These are phyloP conservation scores for Bombardia bombarda DNA, from an alignment of 495 filamentous ascomycete species.

Conservation along the genomic window DNA sequence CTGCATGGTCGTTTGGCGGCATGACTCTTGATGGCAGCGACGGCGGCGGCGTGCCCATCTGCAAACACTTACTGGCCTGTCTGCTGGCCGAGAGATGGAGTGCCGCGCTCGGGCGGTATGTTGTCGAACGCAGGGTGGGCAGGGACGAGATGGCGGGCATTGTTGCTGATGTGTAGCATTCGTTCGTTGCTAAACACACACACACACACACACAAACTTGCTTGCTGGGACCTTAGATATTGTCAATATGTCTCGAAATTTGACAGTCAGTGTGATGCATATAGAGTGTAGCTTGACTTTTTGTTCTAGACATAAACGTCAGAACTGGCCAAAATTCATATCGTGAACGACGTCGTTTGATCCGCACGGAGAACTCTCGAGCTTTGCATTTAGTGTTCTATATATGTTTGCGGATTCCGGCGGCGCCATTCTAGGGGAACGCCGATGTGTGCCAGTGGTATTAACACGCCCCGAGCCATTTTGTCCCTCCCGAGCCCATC, in stretches of 20 bases:
- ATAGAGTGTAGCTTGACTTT: too few relatives aligned
- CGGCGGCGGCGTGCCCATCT: slow-evolving; percentile 47
- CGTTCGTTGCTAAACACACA: too few relatives aligned
- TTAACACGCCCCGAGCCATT: slow-evolving; percentile 15
- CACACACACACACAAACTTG: too few relatives aligned
- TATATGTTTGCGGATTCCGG: too few relatives aligned
- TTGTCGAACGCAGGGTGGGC: slow-evolving; percentile 45
- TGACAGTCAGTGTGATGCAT: too few relatives aligned
- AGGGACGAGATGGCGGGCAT: slow-evolving; percentile 69
- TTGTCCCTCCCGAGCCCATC: slow-evolving; percentile 5
- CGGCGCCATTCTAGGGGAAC: neutral
- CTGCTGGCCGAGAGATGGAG: slow-evolving; percentile 62
- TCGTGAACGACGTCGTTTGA: too few relatives aligned
- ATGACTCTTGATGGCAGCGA: slow-evolving; percentile 21
- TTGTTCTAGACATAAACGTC: too few relatives aligned
- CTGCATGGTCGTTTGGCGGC: slow-evolving; percentile 35
- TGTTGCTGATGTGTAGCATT: slow-evolving; percentile 58
- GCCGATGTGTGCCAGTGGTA: slow-evolving; percentile 9
- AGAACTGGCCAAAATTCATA: too few relatives aligned
- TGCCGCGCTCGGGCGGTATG: slow-evolving; percentile 44
- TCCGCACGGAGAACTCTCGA: too few relatives aligned
- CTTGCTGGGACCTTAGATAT: too few relatives aligned
- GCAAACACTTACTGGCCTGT: slow-evolving; percentile 87
- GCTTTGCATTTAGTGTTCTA: too few relatives aligned
- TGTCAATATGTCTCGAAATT: too few relatives aligned